A percentile compares a stretch with the other conserved stretches of the same genome.
phyloP scores from a whole-genome alignment of 176 grass and related monocot species.

The Zoysia japonica region DNA sequence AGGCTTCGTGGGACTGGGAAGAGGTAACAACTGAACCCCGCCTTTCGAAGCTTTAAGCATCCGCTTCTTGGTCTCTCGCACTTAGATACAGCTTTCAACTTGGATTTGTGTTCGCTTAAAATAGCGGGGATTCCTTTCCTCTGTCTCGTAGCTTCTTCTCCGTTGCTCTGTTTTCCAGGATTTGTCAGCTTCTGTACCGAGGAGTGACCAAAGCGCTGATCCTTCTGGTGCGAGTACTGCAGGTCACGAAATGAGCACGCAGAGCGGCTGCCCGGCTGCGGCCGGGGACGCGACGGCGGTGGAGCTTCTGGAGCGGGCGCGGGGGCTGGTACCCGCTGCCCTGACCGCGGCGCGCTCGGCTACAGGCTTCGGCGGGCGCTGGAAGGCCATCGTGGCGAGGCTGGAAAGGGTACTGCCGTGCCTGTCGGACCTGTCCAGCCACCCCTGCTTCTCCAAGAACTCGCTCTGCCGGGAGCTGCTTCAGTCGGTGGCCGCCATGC shows the following conservation, averaged over 20 bases:
- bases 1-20: background rate
- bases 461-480: conserved; percentile 76
- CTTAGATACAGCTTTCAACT: conserved; percentile 31
- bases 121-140: background rate
- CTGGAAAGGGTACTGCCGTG: conserved; percentile 63
- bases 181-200: conserved; percentile 24
- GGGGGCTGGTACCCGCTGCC: conserved; percentile 50
- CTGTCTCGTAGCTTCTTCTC: conserved; percentile 30
- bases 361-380: conserved; percentile 55
- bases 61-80: background rate
- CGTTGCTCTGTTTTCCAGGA: background rate
- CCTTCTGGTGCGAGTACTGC: conserved; percentile 26
- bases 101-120: conserved; percentile 34
- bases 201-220: conserved; percentile 25
- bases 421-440: conserved; percentile 85
- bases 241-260: conserved; percentile 52
- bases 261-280: conserved; percentile 34
- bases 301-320: conserved; percentile 52
- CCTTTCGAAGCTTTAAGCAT: background rate
- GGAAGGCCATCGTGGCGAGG: conserved; percentile 77
- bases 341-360: conserved; percentile 48
- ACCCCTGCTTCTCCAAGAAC: conserved; percentile 92
- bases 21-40: conserved; percentile 36
- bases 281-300: conserved; percentile 46
- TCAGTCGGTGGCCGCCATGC: conserved; percentile 66